These are phyloP conservation scores for Takashimella tepidaria DNA, from an alignment of 1,284 basidiomycete genomes.

Conservation along the genomic window DNA sequence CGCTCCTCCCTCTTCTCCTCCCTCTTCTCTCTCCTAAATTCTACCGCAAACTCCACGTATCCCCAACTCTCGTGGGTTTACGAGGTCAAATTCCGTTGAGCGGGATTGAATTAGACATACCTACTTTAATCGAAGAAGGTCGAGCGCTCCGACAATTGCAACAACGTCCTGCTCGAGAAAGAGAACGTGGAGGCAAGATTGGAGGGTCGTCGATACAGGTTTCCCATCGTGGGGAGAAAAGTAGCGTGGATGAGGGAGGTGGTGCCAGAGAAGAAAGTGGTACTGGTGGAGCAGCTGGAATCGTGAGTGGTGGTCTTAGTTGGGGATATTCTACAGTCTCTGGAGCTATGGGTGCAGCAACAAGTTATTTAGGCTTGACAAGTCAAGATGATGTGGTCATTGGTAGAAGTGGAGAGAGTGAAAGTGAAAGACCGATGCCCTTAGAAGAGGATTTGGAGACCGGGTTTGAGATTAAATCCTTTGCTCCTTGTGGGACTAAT, in stretches of 20 bases:
- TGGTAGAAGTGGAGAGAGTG: neutral
- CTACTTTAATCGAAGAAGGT: slow-evolving; percentile 30
- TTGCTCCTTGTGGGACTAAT: slow-evolving; percentile 16
- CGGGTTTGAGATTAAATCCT: slow-evolving; percentile 16
- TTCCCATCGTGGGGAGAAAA: neutral
- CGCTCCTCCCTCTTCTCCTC: slow-evolving; percentile 29
- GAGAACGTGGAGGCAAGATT: neutral
- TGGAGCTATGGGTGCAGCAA: slow-evolving; percentile 10
- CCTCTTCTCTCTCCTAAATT: slow-evolving; percentile 41
- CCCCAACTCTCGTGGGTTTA: slow-evolving; percentile 28
- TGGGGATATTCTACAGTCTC: slow-evolving; percentile 13
- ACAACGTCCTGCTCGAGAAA: slow-evolving; percentile 3
- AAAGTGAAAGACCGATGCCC: neutral
- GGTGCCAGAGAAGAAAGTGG: neutral
- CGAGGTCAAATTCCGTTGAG: slow-evolving; percentile 20
- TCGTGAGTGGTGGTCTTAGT: neutral
- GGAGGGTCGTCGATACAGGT: neutral
- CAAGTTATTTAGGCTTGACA: slow-evolving; percentile 11
- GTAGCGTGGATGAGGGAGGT: neutral
- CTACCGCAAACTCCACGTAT: slow-evolving; percentile 34
- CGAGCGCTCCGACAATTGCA: slow-evolving; percentile 19
- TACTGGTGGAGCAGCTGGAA: neutral
- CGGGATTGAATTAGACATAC: slow-evolving; percentile 27
- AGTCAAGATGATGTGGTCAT: neutral
- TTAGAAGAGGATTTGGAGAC: slow-evolving; percentile 5